These are phyloP conservation scores for Pezicula rhizophila DNA, from an alignment of 2,329 filamentous ascomycete genomes.

Conservation along the genomic window DNA sequence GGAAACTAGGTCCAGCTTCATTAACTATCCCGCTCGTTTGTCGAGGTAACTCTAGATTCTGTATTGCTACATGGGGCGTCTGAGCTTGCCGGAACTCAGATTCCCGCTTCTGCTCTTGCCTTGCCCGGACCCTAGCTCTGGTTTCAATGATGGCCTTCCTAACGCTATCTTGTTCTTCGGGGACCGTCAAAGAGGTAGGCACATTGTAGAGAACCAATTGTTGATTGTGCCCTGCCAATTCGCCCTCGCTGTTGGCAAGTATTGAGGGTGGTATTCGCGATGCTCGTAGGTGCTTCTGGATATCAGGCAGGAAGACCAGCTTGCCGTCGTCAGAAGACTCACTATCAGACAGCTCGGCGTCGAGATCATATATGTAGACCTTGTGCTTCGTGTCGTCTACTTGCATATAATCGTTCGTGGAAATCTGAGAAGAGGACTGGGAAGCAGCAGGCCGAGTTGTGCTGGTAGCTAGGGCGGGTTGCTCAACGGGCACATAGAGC, in stretches of 20 bases:
- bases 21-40: conserved; percentile 2
- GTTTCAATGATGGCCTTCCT: conserved; percentile 79
- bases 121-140: conserved; percentile 59
- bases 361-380: conserved; percentile 86
- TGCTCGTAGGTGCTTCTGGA: conserved; percentile 71
- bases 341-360: conserved; percentile 73
- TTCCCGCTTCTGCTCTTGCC: conserved; percentile 39
- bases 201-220: conserved; percentile 81
- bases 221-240: conserved; percentile 48
- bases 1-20: conserved; percentile 1
- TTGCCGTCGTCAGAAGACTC: conserved; percentile 52
- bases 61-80: conserved; percentile 1
- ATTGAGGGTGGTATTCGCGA: conserved; percentile 60
- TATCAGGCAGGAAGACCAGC: conserved; percentile 77
- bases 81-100: conserved; percentile 12
- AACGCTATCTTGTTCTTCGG: conserved; percentile 70
- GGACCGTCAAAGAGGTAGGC: conserved; percentile 68
- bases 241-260: conserved; percentile 49
- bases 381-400: conserved; percentile 79
- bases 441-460: conserved; percentile 14
- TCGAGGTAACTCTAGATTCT: background rate
- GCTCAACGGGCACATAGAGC: conserved; percentile 61
- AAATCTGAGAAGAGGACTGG: conserved; percentile 11
- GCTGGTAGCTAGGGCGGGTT: conserved; percentile 26
- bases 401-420: conserved; percentile 61